These are phyloP conservation scores for Aspergillus egyptiacus DNA, from an alignment of 495 filamentous ascomycete genomes.

Conservation along the genomic window DNA sequence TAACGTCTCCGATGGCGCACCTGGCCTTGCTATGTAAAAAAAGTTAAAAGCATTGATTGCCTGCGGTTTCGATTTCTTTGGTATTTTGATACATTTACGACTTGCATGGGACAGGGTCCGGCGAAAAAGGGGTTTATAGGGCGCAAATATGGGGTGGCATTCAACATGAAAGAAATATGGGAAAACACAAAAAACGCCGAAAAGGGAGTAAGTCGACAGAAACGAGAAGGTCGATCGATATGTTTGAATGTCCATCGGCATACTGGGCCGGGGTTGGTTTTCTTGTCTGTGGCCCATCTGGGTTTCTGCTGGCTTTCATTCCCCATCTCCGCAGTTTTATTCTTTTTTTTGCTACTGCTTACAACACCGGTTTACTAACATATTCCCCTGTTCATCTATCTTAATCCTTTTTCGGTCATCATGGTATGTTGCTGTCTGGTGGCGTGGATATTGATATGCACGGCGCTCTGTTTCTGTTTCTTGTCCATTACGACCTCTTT, in stretches of 20 bases:
- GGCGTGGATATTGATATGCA: slow-evolving; percentile 38
- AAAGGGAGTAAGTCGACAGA: not conserved
- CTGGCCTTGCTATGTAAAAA: slow-evolving; percentile 46
- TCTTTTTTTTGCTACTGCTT: slow-evolving; percentile 16
- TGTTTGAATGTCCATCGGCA: slow-evolving; percentile 15
- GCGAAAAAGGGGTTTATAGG: slow-evolving; percentile 43
- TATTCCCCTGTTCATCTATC: slow-evolving; percentile 21
- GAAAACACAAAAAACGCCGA: slow-evolving; percentile 5
- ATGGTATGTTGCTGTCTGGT: slow-evolving; percentile 27
- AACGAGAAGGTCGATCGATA: not conserved
- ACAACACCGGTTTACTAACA: slow-evolving; percentile 11
- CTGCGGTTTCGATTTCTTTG: slow-evolving; percentile 28
- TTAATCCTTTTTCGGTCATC: slow-evolving; percentile 28
- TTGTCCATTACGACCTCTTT: slow-evolving; percentile 26
- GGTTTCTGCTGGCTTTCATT: slow-evolving; percentile 26
- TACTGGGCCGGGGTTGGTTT: slow-evolving; percentile 12
- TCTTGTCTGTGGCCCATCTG: slow-evolving; percentile 11
- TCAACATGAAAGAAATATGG: slow-evolving; percentile 13
- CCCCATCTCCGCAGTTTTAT: slow-evolving; percentile 11
- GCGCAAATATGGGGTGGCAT: slow-evolving; percentile 35
- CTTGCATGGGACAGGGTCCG: slow-evolving; percentile 47
- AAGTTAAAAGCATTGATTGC: slow-evolving; percentile 32
- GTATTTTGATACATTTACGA: slow-evolving; percentile 39
- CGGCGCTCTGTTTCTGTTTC: slow-evolving; percentile 38
- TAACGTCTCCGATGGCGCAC: slow-evolving; percentile 65